Conservation (phyloP, 306 rosid species). For the Pueraria montana region DNA sequence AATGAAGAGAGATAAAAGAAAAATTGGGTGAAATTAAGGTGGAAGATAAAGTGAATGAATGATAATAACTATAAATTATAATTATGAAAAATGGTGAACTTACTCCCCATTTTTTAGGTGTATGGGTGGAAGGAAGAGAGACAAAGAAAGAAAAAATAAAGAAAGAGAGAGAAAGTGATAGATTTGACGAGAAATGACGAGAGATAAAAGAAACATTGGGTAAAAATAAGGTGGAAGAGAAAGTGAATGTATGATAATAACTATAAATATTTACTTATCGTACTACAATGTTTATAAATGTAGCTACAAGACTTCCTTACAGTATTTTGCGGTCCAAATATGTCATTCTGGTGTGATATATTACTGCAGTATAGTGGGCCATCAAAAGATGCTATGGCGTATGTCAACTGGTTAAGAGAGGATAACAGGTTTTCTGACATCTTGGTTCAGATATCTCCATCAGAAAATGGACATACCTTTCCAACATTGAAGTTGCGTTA, state of each 20-base stretch:
- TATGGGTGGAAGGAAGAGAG: background rate
- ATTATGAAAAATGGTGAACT: background rate
- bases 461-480: slow-evolving; percentile 81
- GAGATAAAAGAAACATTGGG: background rate
- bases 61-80: background rate
- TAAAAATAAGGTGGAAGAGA: background rate
- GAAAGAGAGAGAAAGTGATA: background rate
- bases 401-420: slow-evolving; percentile 84
- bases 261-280: background rate
- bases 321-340: slow-evolving; percentile 23
- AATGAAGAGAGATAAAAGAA: background rate
- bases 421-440: slow-evolving; percentile 79
- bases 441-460: slow-evolving; percentile 79
- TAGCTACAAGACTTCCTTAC: background rate
- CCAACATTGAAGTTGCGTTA: slow-evolving; percentile 90
- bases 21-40: background rate
- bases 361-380: slow-evolving; percentile 93
- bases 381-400: slow-evolving; percentile 75
- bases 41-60: background rate
- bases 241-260: background rate
- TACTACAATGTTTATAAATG: slow-evolving; percentile 7
- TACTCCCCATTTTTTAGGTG: background rate
- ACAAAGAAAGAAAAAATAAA: background rate
- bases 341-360: slow-evolving; percentile 44
- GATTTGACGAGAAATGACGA: background rate